These are phyloP conservation scores for Zizania latifolia DNA, from an alignment of 176 grass and related monocot species.

Conservation along the genomic window DNA sequence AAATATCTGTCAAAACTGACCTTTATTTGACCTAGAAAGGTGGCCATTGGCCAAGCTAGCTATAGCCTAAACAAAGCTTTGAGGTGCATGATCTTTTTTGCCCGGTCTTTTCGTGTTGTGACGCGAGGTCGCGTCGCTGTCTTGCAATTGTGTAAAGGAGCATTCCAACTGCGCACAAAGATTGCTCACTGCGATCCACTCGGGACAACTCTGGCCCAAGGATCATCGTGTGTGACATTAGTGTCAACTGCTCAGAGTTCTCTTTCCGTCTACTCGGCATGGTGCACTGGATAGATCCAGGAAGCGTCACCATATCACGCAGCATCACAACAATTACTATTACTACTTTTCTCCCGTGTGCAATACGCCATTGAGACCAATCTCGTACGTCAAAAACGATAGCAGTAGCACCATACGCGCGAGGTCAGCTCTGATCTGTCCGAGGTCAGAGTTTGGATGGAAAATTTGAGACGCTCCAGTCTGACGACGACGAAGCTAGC, in stretches of 20 bases:
- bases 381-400: not conserved
- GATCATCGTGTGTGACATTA: not conserved
- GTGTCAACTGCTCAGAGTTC: not conserved
- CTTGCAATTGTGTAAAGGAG: not conserved
- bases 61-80: not conserved
- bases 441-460: not conserved
- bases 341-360: not conserved
- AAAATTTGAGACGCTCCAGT: not conserved
- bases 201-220: not conserved
- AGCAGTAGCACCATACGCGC: not conserved
- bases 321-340: not conserved
- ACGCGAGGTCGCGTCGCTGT: not conserved
- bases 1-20: not conserved
- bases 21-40: slow-evolving; percentile 1
- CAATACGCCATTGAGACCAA: not conserved
- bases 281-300: not conserved
- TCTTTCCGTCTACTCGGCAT: not conserved
- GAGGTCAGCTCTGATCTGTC: not conserved
- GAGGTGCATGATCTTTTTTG: not conserved
- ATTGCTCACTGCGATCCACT: slow-evolving; percentile 2
- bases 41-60: too few species aligned
- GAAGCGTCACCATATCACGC: not conserved
- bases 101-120: not conserved
- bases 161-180: not conserved
- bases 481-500: not conserved